phyloP scores from a whole-genome alignment of 2,329 filamentous ascomycete genomes.

The Trichoderma breve region DNA sequence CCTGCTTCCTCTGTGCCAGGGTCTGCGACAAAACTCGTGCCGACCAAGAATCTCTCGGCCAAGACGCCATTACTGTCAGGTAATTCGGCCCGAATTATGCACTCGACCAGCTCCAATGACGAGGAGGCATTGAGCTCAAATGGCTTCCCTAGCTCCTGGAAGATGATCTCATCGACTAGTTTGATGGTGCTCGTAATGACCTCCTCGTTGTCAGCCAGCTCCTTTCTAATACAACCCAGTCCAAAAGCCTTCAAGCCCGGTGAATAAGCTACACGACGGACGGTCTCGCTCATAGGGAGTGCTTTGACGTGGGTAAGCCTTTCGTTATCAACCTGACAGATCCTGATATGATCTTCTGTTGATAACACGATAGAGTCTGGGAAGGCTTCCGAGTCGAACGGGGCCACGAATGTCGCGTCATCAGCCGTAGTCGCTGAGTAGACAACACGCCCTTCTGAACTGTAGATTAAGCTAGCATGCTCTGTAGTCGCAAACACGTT shows the following conservation, averaged over 20 bases:
- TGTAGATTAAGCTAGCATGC: slow-evolving; percentile 90
- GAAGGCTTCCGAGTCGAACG: slow-evolving; percentile 79
- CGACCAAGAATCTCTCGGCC: slow-evolving; percentile 83
- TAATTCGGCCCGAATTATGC: slow-evolving; percentile 74
- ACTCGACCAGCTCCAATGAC: slow-evolving; percentile 73
- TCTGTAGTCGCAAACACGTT: slow-evolving; percentile 94
- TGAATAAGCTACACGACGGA: slow-evolving; percentile 84
- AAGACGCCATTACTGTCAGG: slow-evolving; percentile 53
- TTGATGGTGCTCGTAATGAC: slow-evolving; percentile 76
- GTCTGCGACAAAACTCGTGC: slow-evolving; percentile 74
- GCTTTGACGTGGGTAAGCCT: slow-evolving; percentile 85
- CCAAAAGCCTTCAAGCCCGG: slow-evolving; percentile 76
- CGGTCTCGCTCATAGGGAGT: slow-evolving; percentile 74
- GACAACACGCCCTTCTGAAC: slow-evolving; percentile 79
- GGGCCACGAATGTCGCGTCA: slow-evolving; percentile 75
- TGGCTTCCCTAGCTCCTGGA: slow-evolving; percentile 70
- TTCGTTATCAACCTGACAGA: slow-evolving; percentile 79
- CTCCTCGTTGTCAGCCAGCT: slow-evolving; percentile 69
- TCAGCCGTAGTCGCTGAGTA: slow-evolving; percentile 94
- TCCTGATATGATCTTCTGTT: slow-evolving; percentile 70
- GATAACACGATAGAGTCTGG: slow-evolving; percentile 79
- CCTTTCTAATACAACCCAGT: slow-evolving; percentile 78
- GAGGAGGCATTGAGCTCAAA: slow-evolving; percentile 55
- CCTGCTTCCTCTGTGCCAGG: slow-evolving; percentile 50
- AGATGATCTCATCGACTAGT: slow-evolving; percentile 86